Conservation (phyloP, 2,329 filamentous ascomycete species). For the Cyclaneusma minus region DNA sequence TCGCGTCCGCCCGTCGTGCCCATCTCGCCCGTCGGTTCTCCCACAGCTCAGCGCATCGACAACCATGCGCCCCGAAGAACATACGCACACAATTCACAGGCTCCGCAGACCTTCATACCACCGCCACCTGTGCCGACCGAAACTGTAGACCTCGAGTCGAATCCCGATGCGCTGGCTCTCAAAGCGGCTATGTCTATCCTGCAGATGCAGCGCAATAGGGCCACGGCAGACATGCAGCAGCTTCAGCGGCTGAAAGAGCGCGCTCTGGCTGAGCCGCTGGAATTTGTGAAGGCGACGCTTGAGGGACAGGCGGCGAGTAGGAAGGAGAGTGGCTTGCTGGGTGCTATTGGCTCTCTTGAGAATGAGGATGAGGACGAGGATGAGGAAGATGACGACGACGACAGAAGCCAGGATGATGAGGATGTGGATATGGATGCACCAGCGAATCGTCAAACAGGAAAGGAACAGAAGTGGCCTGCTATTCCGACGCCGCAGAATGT, state of each 20-base stretch:
- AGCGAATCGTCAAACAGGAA: background rate
- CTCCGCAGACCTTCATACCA: constrained; percentile 23
- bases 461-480: constrained; percentile 33
- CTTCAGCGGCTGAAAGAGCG: constrained; percentile 55
- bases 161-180: constrained; percentile 78
- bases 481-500: constrained; percentile 71
- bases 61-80: constrained; percentile 12
- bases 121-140: constrained; percentile 29
- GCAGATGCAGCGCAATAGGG: constrained; percentile 71
- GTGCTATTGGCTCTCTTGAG: too few relatives aligned
- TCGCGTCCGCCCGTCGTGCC: too few relatives aligned
- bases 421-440: constrained; percentile 3
- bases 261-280: constrained; percentile 54
- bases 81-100: constrained; percentile 30
- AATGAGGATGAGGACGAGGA: constrained; percentile 17
- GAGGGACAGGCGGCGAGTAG: constrained; percentile 30
- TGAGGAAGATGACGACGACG: constrained; percentile 18
- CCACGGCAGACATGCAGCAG: constrained; percentile 56
- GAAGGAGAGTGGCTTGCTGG: constrained; percentile 8
- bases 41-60: too few relatives aligned
- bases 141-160: constrained; percentile 43
- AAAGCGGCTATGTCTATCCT: constrained; percentile 74
- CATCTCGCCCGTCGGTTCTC: too few relatives aligned
- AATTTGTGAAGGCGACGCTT: constrained; percentile 53
- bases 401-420: constrained; percentile 3